Evolutionary conservation across 192 early-diverging fungal species (phyloP), one percentile per base, ranked within the genome.

Genomic region (Entomortierella chlamydospora): DNA sequence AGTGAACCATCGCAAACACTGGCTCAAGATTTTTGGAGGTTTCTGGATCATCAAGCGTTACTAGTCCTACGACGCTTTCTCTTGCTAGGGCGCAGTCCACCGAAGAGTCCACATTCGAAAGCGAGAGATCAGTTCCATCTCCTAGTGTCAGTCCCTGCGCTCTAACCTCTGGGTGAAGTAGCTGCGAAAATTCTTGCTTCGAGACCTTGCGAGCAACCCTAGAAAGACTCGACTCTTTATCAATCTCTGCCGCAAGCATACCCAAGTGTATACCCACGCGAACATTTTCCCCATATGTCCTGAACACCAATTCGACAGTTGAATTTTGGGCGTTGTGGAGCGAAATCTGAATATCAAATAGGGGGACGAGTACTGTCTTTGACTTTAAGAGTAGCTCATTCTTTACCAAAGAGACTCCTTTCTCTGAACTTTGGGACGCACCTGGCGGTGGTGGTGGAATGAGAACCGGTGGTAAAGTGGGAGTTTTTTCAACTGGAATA

Each of bases 301-400:
- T 78, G 62, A 58, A 78, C 0, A 70, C 39, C 47, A 78, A 34
- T 23, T 69, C 67, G 20, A 78, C 74, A 2, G 61, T 56, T 4
- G 74, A 78, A 23, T 54, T 52, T 28, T 64, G 59, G 1, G 61
- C 26, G 17, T 52, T 42, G 33, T 41, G 91, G 25, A 93, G 86
- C 9, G 90, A 53, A 20, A 90, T 65, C 8, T 88, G 83, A 25
- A 73, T 33, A 10, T 37, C 34, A 10, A 37, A 37, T 10, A 37
- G 34, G 5, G 34, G 34, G 34, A 37, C 34, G 4, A 37, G 34
- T 37, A 37, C 10, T 10, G 34, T 10, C 34, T 37, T 37, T 37
- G 34, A 37, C 4, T 10, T 37, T 7, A 37, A 37, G 10, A 10
- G 34, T 37, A 10, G 4, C 34, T 4, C 34, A 37, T 37, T 37